Evolutionary conservation across 352 stramenopile genomes (phyloP).

Genomic region (Phytophthora idaei): DNA sequence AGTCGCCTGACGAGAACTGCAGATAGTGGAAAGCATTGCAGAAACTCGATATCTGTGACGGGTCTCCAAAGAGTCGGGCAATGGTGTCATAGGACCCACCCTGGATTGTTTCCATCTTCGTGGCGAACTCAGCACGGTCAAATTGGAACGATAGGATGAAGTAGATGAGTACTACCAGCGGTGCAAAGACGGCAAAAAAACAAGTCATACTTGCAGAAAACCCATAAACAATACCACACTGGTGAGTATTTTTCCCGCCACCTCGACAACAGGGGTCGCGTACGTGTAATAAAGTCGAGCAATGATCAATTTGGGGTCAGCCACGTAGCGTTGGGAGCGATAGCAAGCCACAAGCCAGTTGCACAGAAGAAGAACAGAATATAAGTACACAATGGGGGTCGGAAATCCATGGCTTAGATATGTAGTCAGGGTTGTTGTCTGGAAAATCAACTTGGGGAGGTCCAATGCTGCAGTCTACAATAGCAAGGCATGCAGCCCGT

Average conservation of each 20-base stretch:
- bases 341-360: constrained; percentile 62
- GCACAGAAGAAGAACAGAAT: constrained; percentile 39
- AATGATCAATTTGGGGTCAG: constrained; percentile 40
- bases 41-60: constrained; percentile 45
- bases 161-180: constrained; percentile 47
- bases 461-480: constrained; percentile 49
- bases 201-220: constrained; percentile 48
- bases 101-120: constrained; percentile 35
- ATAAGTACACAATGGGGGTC: constrained; percentile 41
- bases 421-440: constrained; percentile 46
- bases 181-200: constrained; percentile 72
- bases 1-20: constrained; percentile 35
- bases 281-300: constrained; percentile 44
- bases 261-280: neutral
- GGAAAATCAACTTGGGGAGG: constrained; percentile 55
- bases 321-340: constrained; percentile 44
- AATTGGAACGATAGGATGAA: constrained; percentile 52
- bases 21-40: constrained; percentile 54
- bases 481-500: constrained; percentile 3
- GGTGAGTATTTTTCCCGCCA: neutral
- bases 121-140: constrained; percentile 42
- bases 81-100: constrained; percentile 42
- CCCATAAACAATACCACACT: neutral
- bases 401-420: constrained; percentile 60
- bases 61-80: constrained; percentile 53